Evolutionary conservation across 805 yeast genomes (phyloP).

Genomic region (Metschnikowia dekortorum): DNA sequence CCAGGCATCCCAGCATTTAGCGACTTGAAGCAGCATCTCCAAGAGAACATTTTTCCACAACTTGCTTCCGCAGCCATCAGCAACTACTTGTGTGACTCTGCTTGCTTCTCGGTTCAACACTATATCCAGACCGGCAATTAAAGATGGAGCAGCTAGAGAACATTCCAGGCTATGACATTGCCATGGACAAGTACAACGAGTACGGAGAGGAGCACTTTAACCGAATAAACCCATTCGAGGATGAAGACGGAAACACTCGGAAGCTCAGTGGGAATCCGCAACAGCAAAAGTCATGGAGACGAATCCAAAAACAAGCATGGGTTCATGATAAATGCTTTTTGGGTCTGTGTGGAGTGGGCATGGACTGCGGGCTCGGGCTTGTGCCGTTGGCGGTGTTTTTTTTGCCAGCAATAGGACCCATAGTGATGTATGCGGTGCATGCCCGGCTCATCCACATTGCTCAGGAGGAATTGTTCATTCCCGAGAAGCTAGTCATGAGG

Average conservation of each 20-base stretch:
- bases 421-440: conserved; percentile 75
- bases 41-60: no score
- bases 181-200: conserved; percentile 58
- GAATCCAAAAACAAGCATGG: conserved; percentile 79
- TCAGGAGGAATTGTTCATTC: conserved; percentile 51
- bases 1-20: no score
- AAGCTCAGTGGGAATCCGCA: conserved; percentile 49
- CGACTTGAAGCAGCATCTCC: no score
- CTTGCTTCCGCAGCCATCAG: no score
- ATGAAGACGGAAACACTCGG: conserved; percentile 55
- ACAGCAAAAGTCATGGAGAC: conserved; percentile 59
- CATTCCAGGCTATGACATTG: conserved; percentile 54
- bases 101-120: no score
- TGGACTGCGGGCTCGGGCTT: conserved; percentile 72
- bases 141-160: conserved; percentile 16
- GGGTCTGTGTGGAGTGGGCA: conserved; percentile 64
- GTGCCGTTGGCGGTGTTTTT: conserved; percentile 64
- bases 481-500: conserved; percentile 55
- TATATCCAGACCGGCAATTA: no score
- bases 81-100: no score
- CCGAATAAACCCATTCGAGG: conserved; percentile 63
- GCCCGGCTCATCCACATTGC: conserved; percentile 62
- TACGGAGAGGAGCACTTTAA: conserved; percentile 62
- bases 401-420: conserved; percentile 82
- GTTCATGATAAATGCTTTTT: conserved; percentile 75